phyloP scores from a whole-genome alignment of 2,329 filamentous ascomycete genomes.

The Trichophyton mentagrophytes region DNA sequence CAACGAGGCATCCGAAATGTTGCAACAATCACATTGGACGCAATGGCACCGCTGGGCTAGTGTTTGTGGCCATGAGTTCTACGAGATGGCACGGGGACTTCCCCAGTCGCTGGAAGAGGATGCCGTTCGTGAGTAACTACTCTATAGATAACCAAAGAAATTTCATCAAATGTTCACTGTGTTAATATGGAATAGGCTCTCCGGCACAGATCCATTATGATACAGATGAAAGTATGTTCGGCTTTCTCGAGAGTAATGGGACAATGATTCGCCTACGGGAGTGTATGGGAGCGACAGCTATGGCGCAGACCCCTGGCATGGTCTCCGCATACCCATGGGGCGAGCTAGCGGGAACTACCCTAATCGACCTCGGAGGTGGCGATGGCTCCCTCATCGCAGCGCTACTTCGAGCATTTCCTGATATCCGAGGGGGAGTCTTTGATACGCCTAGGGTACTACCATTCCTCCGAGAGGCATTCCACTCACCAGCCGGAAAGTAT shows the following conservation, averaged over 20 bases:
- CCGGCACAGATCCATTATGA: slow-evolving; percentile 31
- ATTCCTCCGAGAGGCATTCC: slow-evolving; percentile 15
- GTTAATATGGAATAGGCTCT: slow-evolving; percentile 14
- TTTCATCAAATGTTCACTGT: not conserved
- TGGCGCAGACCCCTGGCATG: not conserved
- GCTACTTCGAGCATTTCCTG: slow-evolving; percentile 21
- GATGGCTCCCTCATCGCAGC: slow-evolving; percentile 27
- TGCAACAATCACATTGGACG: slow-evolving; percentile 31
- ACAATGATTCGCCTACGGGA: not conserved
- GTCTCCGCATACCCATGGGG: not conserved
- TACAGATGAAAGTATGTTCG: slow-evolving; percentile 32
- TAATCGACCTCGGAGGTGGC: slow-evolving; percentile 33
- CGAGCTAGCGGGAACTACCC: slow-evolving; percentile 21
- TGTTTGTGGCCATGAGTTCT: slow-evolving; percentile 35
- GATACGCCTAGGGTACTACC: slow-evolving; percentile 18
- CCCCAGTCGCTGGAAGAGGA: slow-evolving; percentile 16
- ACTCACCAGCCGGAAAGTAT: slow-evolving; percentile 18
- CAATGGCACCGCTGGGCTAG: slow-evolving; percentile 36
- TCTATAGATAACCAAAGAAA: not conserved
- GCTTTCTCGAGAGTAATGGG: slow-evolving; percentile 28
- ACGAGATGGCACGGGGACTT: slow-evolving; percentile 33
- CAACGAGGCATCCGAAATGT: slow-evolving; percentile 24
- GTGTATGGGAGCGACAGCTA: not conserved
- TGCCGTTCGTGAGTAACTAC: not conserved
- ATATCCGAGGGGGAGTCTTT: slow-evolving; percentile 26